A percentile compares a stretch with the other conserved stretches of the same genome.
Evolutionary conservation across 345 rosid genomes (phyloP).

Genomic region (Acer negundo): DNA sequence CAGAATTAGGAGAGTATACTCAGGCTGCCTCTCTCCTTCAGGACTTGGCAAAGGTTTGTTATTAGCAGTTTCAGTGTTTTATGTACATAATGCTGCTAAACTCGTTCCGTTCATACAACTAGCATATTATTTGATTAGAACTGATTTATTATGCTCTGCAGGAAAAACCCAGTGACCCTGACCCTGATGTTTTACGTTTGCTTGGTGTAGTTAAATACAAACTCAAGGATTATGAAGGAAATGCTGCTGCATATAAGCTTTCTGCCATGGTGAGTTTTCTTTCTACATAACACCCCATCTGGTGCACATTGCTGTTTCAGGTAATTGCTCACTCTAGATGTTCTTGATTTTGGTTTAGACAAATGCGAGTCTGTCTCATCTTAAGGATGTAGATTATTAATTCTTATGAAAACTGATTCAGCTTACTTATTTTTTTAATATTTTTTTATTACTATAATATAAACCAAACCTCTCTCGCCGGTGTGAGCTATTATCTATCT

Average conservation of each 20-base stretch:
- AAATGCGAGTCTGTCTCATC: neutral
- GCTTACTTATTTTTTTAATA: neutral
- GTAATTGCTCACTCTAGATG: neutral
- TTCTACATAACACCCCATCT: neutral
- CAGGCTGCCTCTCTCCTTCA: conserved; percentile 68
- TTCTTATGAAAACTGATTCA: conserved; percentile 2
- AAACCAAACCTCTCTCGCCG: neutral
- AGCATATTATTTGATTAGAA: conserved; percentile 17
- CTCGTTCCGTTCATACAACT: conserved; percentile 19
- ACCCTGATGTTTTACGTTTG: conserved; percentile 83
- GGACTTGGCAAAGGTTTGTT: conserved; percentile 76
- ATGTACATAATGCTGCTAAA: conserved; percentile 7
- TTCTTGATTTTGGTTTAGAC: neutral
- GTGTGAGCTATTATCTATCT: neutral
- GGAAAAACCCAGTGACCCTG: conserved; percentile 82
- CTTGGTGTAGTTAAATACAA: conserved; percentile 90
- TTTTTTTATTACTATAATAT: neutral
- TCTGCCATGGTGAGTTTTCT: conserved; percentile 55
- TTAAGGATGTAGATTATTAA: neutral
- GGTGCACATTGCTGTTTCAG: neutral
- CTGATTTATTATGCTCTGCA: conserved; percentile 37
- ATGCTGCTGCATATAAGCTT: conserved; percentile 72
- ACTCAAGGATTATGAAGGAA: conserved; percentile 88
- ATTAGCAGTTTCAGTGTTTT: conserved; percentile 21
- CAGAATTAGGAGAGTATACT: conserved; percentile 79